A percentile compares a stretch with the other conserved stretches of the same genome.
Evolutionary conservation across 1,139 yeast genomes (phyloP).

Genomic region (Pichiaceae sp.): DNA sequence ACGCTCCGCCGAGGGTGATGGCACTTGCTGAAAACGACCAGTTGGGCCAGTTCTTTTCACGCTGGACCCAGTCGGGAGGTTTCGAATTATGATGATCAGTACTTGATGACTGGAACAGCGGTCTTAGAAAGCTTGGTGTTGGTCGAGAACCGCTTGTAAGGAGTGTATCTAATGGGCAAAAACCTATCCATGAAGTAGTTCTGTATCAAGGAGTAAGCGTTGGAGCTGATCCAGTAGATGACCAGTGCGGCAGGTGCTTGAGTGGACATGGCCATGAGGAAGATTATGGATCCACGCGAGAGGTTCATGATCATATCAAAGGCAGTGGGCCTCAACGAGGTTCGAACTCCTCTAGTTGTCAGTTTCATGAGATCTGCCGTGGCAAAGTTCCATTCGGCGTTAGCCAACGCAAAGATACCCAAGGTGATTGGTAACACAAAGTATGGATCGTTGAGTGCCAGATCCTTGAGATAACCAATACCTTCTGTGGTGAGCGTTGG

Average conservation of each 20-base stretch:
- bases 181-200: constrained; percentile 63
- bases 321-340: constrained; percentile 46
- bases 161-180: constrained; percentile 51
- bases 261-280: constrained; percentile 74
- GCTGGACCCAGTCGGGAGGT: neutral
- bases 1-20: neutral
- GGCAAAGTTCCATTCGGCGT: constrained; percentile 70
- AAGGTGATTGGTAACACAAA: constrained; percentile 61
- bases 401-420: constrained; percentile 64
- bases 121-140: constrained; percentile 6
- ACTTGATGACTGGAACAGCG: constrained; percentile 15
- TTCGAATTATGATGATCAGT: constrained; percentile 7
- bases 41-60: constrained; percentile 12
- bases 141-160: constrained; percentile 25
- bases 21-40: constrained; percentile 11
- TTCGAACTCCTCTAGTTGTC: constrained; percentile 27
- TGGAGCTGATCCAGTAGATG: constrained; percentile 83
- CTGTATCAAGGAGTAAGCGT: constrained; percentile 64
- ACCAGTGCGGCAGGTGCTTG: constrained; percentile 81
- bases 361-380: constrained; percentile 44
- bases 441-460: constrained; percentile 54
- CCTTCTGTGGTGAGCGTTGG: constrained; percentile 48
- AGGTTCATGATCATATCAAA: constrained; percentile 55
- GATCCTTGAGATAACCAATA: constrained; percentile 46
- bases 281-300: constrained; percentile 67